A percentile compares a stretch with the other conserved stretches of the same genome.
Evolutionary conservation across 2,329 filamentous ascomycete species (phyloP).

Genomic region (Colletotrichum chlorophyti): DNA sequence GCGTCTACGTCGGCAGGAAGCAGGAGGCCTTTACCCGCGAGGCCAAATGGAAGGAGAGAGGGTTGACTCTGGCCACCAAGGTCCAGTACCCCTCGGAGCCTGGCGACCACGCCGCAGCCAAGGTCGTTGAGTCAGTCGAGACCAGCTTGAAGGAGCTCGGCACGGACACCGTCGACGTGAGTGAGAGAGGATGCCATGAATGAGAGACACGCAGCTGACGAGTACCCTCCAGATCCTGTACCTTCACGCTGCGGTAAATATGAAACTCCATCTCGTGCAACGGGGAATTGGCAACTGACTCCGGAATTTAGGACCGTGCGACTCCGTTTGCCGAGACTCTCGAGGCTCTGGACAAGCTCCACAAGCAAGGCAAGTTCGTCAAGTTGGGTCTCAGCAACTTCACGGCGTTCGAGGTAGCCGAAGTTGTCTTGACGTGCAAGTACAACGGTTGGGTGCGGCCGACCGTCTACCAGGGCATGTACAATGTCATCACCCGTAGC

Average conservation of each 20-base stretch:
- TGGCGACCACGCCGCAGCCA: constrained; percentile 68
- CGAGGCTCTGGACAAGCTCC: constrained; percentile 77
- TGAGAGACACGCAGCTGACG: neutral
- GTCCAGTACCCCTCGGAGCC: constrained; percentile 65
- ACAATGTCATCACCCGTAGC: constrained; percentile 79
- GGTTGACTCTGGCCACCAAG: constrained; percentile 81
- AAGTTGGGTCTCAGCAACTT: constrained; percentile 83
- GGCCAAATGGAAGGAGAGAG: constrained; percentile 79
- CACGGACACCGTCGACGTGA: constrained; percentile 74
- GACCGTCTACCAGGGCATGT: constrained; percentile 88
- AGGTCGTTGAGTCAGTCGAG: constrained; percentile 70
- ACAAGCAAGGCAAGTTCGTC: constrained; percentile 87
- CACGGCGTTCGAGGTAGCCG: constrained; percentile 86
- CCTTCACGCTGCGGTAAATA: constrained; percentile 72
- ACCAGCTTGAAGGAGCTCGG: constrained; percentile 74
- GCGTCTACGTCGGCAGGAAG: constrained; percentile 72
- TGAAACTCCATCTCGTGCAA: too few relatives aligned
- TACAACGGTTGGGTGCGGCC: constrained; percentile 83
- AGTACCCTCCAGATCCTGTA: constrained; percentile 66
- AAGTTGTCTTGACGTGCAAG: constrained; percentile 80
- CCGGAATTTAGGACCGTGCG: constrained; percentile 53
- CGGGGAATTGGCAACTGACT: neutral
- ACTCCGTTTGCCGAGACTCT: constrained; percentile 83
- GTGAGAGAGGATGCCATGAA: constrained; percentile 31
- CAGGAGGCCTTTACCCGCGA: constrained; percentile 83